phyloP scores from a whole-genome alignment of 2,329 filamentous ascomycete genomes.

The Epichloe sp. region DNA sequence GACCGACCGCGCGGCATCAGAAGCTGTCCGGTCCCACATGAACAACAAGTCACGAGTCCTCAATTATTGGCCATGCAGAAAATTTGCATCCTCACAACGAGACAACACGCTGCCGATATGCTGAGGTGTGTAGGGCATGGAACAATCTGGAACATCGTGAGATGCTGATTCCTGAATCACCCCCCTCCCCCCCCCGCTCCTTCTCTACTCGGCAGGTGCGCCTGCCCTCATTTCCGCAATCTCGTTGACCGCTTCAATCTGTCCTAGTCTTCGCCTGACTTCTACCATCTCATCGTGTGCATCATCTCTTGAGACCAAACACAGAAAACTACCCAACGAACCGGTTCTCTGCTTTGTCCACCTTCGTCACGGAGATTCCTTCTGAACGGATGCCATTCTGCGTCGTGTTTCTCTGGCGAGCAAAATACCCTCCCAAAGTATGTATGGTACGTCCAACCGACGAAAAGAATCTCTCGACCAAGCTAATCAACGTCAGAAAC shows the following conservation, averaged over 20 bases:
- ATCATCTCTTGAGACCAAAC: background rate
- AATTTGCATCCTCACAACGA: no score
- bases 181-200: background rate
- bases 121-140: background rate
- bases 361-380: background rate
- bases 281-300: background rate
- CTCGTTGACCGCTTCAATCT: background rate
- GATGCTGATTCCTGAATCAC: background rate
- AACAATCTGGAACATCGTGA: conserved; percentile 2
- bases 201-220: conserved; percentile 1
- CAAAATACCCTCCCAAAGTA: no score
- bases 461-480: background rate
- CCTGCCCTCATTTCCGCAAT: background rate
- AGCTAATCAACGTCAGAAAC: background rate
- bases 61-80: no score
- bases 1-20: no score
- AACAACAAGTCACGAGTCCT: no score
- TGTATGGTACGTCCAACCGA: background rate
- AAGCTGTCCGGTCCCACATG: no score
- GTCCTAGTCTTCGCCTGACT: background rate
- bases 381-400: background rate
- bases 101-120: background rate
- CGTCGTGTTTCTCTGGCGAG: no score
- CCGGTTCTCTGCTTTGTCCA: background rate
- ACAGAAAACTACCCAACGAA: background rate